Conservation (phyloP, 192 early-diverging fungal species). For the Gigaspora rosea region DNA sequence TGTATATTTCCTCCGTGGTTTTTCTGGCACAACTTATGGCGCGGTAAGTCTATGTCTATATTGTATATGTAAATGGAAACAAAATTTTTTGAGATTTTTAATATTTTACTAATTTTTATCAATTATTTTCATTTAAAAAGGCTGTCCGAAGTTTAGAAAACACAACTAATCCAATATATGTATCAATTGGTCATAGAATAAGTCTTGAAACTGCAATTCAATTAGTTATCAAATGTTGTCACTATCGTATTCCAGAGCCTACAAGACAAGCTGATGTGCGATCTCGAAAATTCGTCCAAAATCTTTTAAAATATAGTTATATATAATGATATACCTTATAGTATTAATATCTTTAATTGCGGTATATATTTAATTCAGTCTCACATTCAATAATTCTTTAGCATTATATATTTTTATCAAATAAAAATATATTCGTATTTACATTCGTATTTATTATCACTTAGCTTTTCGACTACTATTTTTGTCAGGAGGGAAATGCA, state of each 20-base stretch:
- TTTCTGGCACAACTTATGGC: constrained; percentile 50
- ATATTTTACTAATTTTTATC: background rate
- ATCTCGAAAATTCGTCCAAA: constrained; percentile 57
- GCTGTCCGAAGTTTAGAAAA: constrained; percentile 48
- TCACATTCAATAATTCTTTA: too few relatives aligned
- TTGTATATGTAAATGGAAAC: background rate
- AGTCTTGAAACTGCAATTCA: constrained; percentile 68
- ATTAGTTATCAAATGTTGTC: constrained; percentile 63
- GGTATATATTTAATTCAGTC: too few relatives aligned
- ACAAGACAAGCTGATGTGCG: constrained; percentile 82
- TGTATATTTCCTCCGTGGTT: constrained; percentile 46
- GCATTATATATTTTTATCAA: too few relatives aligned
- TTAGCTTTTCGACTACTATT: too few relatives aligned
- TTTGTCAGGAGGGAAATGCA: too few relatives aligned
- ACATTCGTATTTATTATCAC: too few relatives aligned
- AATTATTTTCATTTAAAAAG: constrained; percentile 19
- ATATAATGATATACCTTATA: too few relatives aligned
- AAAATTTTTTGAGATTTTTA: background rate
- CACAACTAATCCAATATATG: constrained; percentile 83
- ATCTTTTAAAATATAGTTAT: background rate
- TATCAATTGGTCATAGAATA: constrained; percentile 81
- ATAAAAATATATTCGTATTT: too few relatives aligned
- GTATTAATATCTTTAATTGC: too few relatives aligned
- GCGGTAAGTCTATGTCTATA: constrained; percentile 32
- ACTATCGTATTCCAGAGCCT: constrained; percentile 83